Evolutionary conservation across 257 asterid genomes (phyloP).

Genomic region (Linderniella brevidens): DNA sequence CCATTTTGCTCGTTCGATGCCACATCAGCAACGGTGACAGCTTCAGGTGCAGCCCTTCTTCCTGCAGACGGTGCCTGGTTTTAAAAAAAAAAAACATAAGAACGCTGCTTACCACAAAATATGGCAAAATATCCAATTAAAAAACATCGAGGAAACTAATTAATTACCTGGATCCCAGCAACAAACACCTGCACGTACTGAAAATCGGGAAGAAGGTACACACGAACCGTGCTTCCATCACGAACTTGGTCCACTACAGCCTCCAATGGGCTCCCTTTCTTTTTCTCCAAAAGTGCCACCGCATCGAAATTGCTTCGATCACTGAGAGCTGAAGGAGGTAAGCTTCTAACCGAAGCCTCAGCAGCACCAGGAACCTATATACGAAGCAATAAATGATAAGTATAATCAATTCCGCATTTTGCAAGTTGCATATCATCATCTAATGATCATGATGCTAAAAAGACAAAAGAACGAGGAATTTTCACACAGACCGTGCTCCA

Average conservation of each 20-base stretch:
- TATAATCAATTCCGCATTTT: too few relatives aligned
- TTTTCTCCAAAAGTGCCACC: conserved; percentile 50
- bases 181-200: conserved; percentile 80
- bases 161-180: conserved; percentile 79
- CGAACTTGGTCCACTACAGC: conserved; percentile 92
- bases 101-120: background rate
- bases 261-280: conserved; percentile 85
- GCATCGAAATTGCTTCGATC: conserved; percentile 69
- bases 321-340: conserved; percentile 82
- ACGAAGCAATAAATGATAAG: background rate
- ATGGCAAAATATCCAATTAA: background rate
- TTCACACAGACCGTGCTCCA: conserved; percentile 64
- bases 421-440: too few relatives aligned
- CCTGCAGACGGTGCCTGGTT: conserved; percentile 88
- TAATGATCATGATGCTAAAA: background rate
- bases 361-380: conserved; percentile 71
- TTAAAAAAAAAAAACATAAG: conserved; percentile 1
- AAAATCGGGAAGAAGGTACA: conserved; percentile 80
- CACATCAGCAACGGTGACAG: conserved; percentile 21
- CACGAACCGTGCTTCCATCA: conserved; percentile 92
- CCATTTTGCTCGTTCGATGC: conserved; percentile 57
- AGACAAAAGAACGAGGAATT: background rate
- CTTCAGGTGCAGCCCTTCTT: conserved; percentile 52
- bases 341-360: conserved; percentile 56
- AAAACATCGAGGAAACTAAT: background rate